These are phyloP conservation scores for Combretum micranthum DNA, from an alignment of 345 rosid genomes.

Conservation along the genomic window DNA sequence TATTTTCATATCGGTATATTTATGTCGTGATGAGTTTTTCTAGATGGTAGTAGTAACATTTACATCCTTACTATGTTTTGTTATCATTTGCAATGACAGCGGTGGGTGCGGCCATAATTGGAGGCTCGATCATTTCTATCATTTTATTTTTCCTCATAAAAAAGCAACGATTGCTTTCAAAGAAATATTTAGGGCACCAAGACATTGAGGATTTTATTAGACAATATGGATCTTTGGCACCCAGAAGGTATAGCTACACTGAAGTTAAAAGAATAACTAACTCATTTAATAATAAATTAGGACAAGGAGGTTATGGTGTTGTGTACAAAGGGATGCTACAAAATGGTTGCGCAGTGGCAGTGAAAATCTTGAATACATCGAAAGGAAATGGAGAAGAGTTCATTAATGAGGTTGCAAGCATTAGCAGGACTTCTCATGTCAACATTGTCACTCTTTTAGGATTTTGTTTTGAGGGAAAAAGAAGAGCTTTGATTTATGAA, in stretches of 20 bases:
- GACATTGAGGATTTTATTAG: constrained; percentile 11
- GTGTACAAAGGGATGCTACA: constrained; percentile 23
- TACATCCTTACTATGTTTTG: too few species aligned
- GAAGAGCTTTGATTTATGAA: constrained; percentile 25
- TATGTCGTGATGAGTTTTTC: too few species aligned
- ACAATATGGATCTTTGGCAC: constrained; percentile 6
- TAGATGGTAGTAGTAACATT: too few species aligned
- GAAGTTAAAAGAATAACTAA: constrained; percentile 24
- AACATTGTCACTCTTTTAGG: constrained; percentile 20
- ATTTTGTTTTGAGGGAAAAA: constrained; percentile 20
- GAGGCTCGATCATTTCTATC: too few species aligned
- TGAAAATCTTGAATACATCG: constrained; percentile 24
- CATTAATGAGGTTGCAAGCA: constrained; percentile 38
- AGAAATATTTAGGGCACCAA: background rate
- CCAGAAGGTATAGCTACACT: constrained; percentile 5
- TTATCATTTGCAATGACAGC: too few species aligned
- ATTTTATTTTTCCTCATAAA: too few species aligned
- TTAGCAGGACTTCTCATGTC: constrained; percentile 46
- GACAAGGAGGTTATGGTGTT: constrained; percentile 27
- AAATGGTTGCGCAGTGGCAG: constrained; percentile 25
- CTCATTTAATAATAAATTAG: constrained; percentile 22
- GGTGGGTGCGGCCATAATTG: too few species aligned
- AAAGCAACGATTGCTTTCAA: background rate
- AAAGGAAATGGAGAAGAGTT: constrained; percentile 36
- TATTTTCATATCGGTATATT: too few species aligned